A percentile compares a stretch with the other conserved stretches of the same genome.
Evolutionary conservation across 768 basidiomycete genomes (phyloP).

Genomic region (Coprinopsis marcescibilis): DNA sequence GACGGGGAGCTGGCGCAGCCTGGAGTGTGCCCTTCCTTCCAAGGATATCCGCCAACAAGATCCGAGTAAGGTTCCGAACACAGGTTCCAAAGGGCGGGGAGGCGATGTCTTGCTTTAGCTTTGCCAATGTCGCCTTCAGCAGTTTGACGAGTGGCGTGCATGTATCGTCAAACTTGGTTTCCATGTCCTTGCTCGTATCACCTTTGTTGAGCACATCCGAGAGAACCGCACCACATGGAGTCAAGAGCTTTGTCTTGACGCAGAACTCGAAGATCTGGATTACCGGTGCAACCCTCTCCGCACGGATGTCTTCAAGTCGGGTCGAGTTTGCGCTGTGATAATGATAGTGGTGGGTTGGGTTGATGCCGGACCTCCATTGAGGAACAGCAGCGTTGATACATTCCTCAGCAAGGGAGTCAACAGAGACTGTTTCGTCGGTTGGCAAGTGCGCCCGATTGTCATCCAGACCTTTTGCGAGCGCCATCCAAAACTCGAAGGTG

Average conservation of each 20-base stretch:
- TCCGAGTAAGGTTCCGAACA: background rate
- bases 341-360: too few relatives aligned
- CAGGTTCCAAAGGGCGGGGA: background rate
- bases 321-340: background rate
- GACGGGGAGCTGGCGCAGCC: too few relatives aligned
- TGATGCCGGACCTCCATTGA: too few relatives aligned
- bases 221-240: background rate
- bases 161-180: background rate
- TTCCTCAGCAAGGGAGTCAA: background rate
- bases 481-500: too few relatives aligned
- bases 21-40: too few relatives aligned
- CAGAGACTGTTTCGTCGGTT: too few relatives aligned
- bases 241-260: background rate
- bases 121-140: background rate
- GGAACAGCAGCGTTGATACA: background rate
- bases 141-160: background rate
- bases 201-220: background rate
- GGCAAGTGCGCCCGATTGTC: too few relatives aligned
- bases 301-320: background rate
- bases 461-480: too few relatives aligned
- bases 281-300: background rate
- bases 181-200: background rate
- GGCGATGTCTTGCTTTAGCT: background rate
- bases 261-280: background rate
- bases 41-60: background rate